Base-by-base conservation (phyloP, 73 alveolate species). In the Tetrahymena borealis region DNA sequence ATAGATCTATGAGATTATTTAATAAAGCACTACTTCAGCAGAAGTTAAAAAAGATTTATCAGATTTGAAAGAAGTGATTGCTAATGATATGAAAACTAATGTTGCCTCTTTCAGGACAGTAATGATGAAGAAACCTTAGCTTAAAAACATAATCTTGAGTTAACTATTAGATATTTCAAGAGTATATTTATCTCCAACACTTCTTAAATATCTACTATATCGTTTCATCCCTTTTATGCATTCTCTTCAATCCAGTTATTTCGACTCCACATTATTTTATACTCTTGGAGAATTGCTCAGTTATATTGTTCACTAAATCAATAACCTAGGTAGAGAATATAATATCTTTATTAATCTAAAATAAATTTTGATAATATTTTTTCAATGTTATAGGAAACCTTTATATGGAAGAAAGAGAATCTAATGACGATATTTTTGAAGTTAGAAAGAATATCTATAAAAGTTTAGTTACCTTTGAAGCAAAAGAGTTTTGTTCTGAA, bases 191-290 rank as follows among this genome's bases (percentile, higher is more conserved):
- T 41, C 90, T 79, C 95, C 95, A 7, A 38, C 90, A 39, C 90
- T 93, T 5, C 33, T 93, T 33, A 93, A 93, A 38, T 93, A 39
- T 33, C 37, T 93, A 2, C 78, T 93, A 6, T 79, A 79, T 77
- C 90, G 95, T 79, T 85, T 93, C n/a, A 93, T 93, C 11, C 95
- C 95, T 24, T 93, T 79, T 39, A 36, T 93, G 39, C 95, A 93
- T 77, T 93, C 95, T 1, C 90, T 93, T 11, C 79, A 91, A 28
- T 78, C 92, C 33, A 79, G 91, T 33, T 93, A 93, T 32, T 93
- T 93, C 79, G 95, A 93, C 79, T 93, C 95, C 4, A 93, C 95
- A 31, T 79, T 93, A 37, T 93, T 93, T 40, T 93, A 79, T 38
- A 38, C 91, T 12, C 43, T 93, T 35, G 95, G 95, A 78, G 95